Conservation (phyloP, 2,329 filamentous ascomycete genomes). For the Zymoseptoria passerinii region DNA sequence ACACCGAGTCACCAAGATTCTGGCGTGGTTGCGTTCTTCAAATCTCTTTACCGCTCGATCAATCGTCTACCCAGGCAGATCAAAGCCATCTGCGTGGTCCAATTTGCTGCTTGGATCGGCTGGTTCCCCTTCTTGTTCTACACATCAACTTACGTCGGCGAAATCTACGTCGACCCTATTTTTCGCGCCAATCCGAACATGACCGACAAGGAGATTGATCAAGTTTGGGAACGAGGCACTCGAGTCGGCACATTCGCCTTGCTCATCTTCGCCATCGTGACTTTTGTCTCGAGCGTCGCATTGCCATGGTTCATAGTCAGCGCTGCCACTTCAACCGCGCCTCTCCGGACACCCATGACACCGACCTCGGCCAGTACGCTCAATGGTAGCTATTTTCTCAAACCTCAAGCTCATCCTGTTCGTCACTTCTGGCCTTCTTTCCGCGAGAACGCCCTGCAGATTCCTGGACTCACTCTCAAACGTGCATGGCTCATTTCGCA, state of each 20-base stretch:
- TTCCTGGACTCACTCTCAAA: conserved; percentile 77
- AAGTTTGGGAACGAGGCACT: conserved; percentile 75
- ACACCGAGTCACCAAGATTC: conserved; percentile 51
- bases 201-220: conserved; percentile 65
- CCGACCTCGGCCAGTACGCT: conserved; percentile 7
- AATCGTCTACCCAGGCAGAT: conserved; percentile 76
- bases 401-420: background rate
- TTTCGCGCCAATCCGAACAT: conserved; percentile 71
- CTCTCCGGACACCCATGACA: conserved; percentile 29
- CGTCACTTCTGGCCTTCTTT: background rate
- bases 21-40: conserved; percentile 72
- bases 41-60: conserved; percentile 66
- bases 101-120: conserved; percentile 95
- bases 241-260: conserved; percentile 83
- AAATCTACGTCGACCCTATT: conserved; percentile 81
- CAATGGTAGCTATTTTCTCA: background rate
- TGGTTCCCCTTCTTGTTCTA: conserved; percentile 99
- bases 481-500: conserved; percentile 81
- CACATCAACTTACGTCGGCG: conserved; percentile 84
- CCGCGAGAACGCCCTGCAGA: conserved; percentile 45
- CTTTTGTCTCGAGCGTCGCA: conserved; percentile 70
- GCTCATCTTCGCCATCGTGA: conserved; percentile 78
- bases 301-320: conserved; percentile 80
- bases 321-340: background rate
- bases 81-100: conserved; percentile 81